Evolutionary conservation across 2,329 filamentous ascomycete species (phyloP).

Genomic region (Lecanicillium sp.): DNA sequence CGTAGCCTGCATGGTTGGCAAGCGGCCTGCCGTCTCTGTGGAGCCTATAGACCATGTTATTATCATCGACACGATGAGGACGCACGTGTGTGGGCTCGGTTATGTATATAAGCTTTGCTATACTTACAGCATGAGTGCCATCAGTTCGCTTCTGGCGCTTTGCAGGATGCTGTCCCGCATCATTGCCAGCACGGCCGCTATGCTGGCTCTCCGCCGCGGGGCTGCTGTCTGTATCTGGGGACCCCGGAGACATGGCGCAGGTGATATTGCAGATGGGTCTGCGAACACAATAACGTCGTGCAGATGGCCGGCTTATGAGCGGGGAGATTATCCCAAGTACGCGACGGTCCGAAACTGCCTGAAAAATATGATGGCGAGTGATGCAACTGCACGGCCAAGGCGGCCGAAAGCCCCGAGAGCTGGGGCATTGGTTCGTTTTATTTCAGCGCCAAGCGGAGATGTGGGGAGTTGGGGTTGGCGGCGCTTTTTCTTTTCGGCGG

Average conservation of each 20-base stretch:
- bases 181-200: neutral
- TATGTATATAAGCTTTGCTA: no score
- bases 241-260: constrained; percentile 3
- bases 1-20: constrained; percentile 17
- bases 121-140: neutral
- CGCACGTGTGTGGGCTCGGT: no score
- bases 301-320: neutral
- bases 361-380: neutral
- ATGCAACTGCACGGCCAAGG: constrained; percentile 3
- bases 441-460: neutral
- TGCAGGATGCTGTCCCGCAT: neutral
- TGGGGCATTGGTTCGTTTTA: neutral
- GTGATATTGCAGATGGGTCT: no score
- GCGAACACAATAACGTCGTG: neutral
- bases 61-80: neutral
- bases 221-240: neutral
- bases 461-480: no score
- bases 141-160: constrained; percentile 4
- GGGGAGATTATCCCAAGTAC: neutral
- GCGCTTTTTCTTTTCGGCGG: no score
- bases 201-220: neutral
- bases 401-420: constrained; percentile 10
- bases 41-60: neutral
- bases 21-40: constrained; percentile 17
- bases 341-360: neutral